phyloP scores from a whole-genome alignment of 345 rosid genomes.

The Brassica juncea region DNA sequence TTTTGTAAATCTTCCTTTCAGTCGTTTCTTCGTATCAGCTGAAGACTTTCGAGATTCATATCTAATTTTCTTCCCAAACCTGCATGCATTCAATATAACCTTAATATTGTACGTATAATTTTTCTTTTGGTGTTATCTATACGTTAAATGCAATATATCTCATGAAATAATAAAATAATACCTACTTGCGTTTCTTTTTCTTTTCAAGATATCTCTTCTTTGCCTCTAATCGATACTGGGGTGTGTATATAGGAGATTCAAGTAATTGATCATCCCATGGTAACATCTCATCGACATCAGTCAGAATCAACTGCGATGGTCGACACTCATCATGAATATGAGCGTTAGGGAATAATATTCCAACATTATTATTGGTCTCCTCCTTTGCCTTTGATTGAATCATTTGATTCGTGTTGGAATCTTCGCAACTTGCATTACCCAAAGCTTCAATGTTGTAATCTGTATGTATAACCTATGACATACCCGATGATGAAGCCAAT shows the following conservation, averaged over 20 bases:
- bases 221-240: conserved; percentile 12
- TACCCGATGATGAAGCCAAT: conserved; percentile 10
- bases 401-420: conserved; percentile 25
- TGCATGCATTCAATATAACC: not conserved
- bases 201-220: conserved; percentile 29
- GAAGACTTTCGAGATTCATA: conserved; percentile 38
- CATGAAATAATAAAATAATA: conserved; percentile 2
- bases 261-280: conserved; percentile 18
- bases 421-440: conserved; percentile 19
- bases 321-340: conserved; percentile 23
- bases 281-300: conserved; percentile 15
- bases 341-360: conserved; percentile 1
- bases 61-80: conserved; percentile 37
- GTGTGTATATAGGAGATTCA: not conserved
- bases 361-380: conserved; percentile 21
- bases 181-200: conserved; percentile 38
- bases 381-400: conserved; percentile 18
- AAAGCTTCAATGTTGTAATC: conserved; percentile 23
- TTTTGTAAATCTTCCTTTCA: conserved; percentile 40
- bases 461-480: conserved; percentile 8
- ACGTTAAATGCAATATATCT: not conserved
- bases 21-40: conserved; percentile 31
- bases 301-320: conserved; percentile 20
- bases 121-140: not conserved
- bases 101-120: not conserved